phyloP scores from a whole-genome alignment of 495 filamentous ascomycete species.

The Barbatosphaeria neglecta region DNA sequence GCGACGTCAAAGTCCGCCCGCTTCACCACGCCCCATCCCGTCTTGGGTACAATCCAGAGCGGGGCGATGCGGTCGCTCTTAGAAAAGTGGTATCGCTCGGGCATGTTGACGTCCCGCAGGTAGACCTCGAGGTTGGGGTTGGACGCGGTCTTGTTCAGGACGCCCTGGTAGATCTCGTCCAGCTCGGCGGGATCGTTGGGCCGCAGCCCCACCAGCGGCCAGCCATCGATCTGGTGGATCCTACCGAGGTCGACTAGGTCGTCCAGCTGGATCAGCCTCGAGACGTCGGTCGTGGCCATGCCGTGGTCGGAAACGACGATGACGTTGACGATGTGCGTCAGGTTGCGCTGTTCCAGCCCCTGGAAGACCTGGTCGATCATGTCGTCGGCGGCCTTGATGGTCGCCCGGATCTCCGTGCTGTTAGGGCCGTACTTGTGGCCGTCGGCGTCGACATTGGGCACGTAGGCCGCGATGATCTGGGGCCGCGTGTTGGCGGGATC shows the following conservation, averaged over 20 bases:
- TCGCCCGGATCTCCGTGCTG: slow-evolving; percentile 72
- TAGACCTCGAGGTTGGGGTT: slow-evolving; percentile 72
- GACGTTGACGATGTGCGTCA: slow-evolving; percentile 87
- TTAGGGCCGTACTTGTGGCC: slow-evolving; percentile 88
- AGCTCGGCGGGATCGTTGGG: slow-evolving; percentile 55
- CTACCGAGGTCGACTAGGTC: slow-evolving; percentile 65
- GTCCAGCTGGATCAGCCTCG: slow-evolving; percentile 85
- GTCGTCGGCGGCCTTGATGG: slow-evolving; percentile 61
- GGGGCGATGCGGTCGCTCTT: slow-evolving; percentile 81
- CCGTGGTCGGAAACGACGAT: slow-evolving; percentile 97
- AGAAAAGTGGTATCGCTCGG: slow-evolving; percentile 76
- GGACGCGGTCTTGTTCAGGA: slow-evolving; percentile 38
- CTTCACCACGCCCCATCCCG: slow-evolving; percentile 81
- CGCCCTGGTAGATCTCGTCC: slow-evolving; percentile 35
- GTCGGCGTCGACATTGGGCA: slow-evolving; percentile 77
- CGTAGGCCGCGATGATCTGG: slow-evolving; percentile 87
- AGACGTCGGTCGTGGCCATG: slow-evolving; percentile 82
- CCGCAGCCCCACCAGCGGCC: slow-evolving; percentile 82
- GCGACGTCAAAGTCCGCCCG: slow-evolving; percentile 63
- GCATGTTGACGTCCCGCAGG: slow-evolving; percentile 70
- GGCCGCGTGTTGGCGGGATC: slow-evolving; percentile 42
- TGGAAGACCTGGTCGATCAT: slow-evolving; percentile 68
- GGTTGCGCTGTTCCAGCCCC: slow-evolving; percentile 68
- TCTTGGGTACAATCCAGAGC: slow-evolving; percentile 81
- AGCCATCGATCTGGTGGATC: slow-evolving; percentile 81